Evolutionary conservation across 208 protist genomes (phyloP), one percentile per base, ranked within the genome.

Genomic region (Trypanosomatidae sp.): DNA sequence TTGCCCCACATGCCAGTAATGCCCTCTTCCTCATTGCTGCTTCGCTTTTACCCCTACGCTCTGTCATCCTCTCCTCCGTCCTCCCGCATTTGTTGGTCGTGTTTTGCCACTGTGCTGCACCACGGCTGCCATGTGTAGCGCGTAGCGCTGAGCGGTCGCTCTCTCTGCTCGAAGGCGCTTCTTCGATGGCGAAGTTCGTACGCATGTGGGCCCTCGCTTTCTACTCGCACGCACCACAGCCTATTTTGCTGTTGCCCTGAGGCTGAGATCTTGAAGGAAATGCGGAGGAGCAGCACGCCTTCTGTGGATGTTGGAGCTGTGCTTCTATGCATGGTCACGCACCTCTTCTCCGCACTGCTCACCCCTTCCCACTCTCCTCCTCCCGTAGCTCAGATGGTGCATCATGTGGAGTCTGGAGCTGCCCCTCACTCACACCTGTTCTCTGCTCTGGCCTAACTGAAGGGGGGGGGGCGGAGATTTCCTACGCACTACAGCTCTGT

Each of bases 101-200:
- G 88, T 91, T 81, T 39, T 39, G 33, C 36, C 36, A 39, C 36
- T 39, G 36, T 6, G 36, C 36, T 39, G 36, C 36, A 39, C 36
- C 36, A 36, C 36, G 36, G 36, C 36, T 39, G 36, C 36, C 36
- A 39, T 39, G 36, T 39, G 36, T 3, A 39, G 36, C 36, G 36
- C 36, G 36, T 39, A 39, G 36, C 36, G 36, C 36, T 39, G 36
- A 39, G 36, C 36, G 36, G 36, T 39, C 36, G 36, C 36, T 39
- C 36, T 39, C 36, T 39, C 36, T 39, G 36, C 3, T 8, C 36
- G 36, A 39, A 39, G 36, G 36, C 36, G 36, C 36, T 39, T 39
- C 36, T 39, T 39, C 36, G 36, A 39, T 39, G 36, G 36, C 36
- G 36, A 39, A 39, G 36, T 39, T 39, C 36, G 36, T 39, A 39